phyloP scores from a whole-genome alignment of 257 asterid species.

The Eucommia ulmoides region DNA sequence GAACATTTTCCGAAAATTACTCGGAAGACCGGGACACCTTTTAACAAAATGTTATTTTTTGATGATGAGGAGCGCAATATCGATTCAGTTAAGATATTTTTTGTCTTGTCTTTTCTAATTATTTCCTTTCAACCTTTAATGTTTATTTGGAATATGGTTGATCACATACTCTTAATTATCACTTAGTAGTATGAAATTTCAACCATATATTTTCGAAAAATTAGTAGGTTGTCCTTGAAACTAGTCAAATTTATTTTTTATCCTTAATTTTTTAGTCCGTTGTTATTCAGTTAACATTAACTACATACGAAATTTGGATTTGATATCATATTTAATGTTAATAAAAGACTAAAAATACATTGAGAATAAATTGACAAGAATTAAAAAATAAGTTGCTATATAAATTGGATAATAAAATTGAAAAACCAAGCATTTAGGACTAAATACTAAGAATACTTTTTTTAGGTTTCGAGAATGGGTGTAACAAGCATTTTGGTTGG shows the following conservation, averaged over 20 bases:
- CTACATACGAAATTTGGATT: not conserved
- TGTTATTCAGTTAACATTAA: not conserved
- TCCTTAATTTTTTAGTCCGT: not conserved
- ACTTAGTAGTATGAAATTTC: not conserved
- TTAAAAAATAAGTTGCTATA: too few species aligned
- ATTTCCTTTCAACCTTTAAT: too few species aligned
- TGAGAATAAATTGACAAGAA: too few species aligned
- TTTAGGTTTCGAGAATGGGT: slow-evolving; percentile 72
- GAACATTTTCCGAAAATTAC: slow-evolving; percentile 69
- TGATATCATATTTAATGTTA: too few species aligned
- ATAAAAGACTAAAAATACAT: too few species aligned
- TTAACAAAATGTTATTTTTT: slow-evolving; percentile 71
- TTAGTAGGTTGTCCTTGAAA: not conserved
- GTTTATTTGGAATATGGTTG: too few species aligned
- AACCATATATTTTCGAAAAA: not conserved
- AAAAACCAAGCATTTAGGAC: too few species aligned
- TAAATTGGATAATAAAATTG: too few species aligned
- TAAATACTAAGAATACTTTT: not conserved
- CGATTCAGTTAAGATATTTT: slow-evolving; percentile 39
- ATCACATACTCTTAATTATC: too few species aligned
- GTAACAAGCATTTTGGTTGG: slow-evolving; percentile 60
- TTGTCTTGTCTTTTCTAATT: too few species aligned
- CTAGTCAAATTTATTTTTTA: not conserved
- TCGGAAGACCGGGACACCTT: slow-evolving; percentile 50
- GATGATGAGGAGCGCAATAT: slow-evolving; percentile 86